Evolutionary conservation across 1,284 basidiomycete species (phyloP), one percentile per base, ranked within the genome.

Genomic region (Leccinum pachyderme): DNA sequence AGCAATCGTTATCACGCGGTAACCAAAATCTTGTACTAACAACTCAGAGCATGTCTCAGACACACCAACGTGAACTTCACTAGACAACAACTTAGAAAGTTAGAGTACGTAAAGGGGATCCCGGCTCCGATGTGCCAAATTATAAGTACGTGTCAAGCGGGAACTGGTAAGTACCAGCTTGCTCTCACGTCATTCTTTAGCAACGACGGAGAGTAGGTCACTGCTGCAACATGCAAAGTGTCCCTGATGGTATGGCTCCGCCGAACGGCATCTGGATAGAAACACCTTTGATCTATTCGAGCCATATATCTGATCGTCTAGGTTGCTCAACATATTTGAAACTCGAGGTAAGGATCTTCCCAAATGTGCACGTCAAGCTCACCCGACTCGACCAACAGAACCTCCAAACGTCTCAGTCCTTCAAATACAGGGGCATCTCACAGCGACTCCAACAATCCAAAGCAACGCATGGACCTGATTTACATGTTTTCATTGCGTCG

Each of bases 391-490:
- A 24, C 22, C 22, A 41, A 41, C 61, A 90, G 88, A 87, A 79
- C 60, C 73, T 90, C 2, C 89, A 91, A 54, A 84, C 84, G 0
- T 81, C 81, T 0, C 78, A 86, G 58, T 89, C 87, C 3, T 91
- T 89, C 81, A 90, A 91, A 67, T 84, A 80, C 60, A 78, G 89
- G 24, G 87, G 87, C 5, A 78, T 90, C 33, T 85, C 85, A 18
- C 74, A 79, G 57, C 86, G 85, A 61, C 75, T 82, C 3, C 77
- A 82, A 61, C 73, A 76, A 39, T 79, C 77, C 27, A 75, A 79
- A 54, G 72, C 76, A 52, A 71, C 67, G 22, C 74, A 80, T 52
- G 87, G 86, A 0, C 65, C 78, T 8, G 63, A 65, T 35, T 73
- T 82, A 6, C 87, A 88, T 65, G 73, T 84, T 44, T 72, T 89